Base-by-base conservation (phyloP, 768 basidiomycete species). In the Serendipita sp. region DNA sequence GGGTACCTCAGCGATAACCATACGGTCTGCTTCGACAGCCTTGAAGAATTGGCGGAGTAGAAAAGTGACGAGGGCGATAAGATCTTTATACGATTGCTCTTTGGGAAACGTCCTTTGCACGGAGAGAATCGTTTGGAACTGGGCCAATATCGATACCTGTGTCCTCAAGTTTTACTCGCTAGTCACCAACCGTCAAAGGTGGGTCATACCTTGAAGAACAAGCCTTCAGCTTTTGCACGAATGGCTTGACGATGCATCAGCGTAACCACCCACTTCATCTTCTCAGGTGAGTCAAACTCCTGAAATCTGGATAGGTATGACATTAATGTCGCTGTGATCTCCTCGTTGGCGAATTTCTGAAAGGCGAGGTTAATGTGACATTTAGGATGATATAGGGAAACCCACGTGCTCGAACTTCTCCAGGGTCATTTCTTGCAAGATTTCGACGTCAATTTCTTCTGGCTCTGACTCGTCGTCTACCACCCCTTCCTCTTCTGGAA, bases 1-100 rank as follows among this genome's bases (percentile, higher is more conserved):
- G 68, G 74, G 76, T 69, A 93, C 93, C 80, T 98, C 92, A 66
- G 97, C 80, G 66, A 91, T 81, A 53, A 97, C 77, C 75, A 97
- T 88, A 0, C 89, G 79, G 66, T 96, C 87, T 67, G 90, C 84
- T 63, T 82, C 80, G 55, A 92, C 79, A 4, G 85, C 82, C 73
- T 96, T 98, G 83, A 99, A 98, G 79, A 98, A 98, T 71, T 87
- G 85, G 29, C 90, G 83, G 65, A 97, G 79, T 66, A 97, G 79
- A 74, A 81, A 99, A 69, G 84, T 88, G 76, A 97, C 84, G 40
- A 98, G 75, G 63, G 81, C 80, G 63, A 90, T 72, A 55, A 98
- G 83, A 74, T 98, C 96, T 69, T 87, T 87, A 76, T 82, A 79
- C 1, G 90, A 78, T 66, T 84, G 84, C 58, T 88, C 86, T 63